Conservation (phyloP, 2,329 filamentous ascomycete genomes). For the Rhytidhysteron rufulum region DNA sequence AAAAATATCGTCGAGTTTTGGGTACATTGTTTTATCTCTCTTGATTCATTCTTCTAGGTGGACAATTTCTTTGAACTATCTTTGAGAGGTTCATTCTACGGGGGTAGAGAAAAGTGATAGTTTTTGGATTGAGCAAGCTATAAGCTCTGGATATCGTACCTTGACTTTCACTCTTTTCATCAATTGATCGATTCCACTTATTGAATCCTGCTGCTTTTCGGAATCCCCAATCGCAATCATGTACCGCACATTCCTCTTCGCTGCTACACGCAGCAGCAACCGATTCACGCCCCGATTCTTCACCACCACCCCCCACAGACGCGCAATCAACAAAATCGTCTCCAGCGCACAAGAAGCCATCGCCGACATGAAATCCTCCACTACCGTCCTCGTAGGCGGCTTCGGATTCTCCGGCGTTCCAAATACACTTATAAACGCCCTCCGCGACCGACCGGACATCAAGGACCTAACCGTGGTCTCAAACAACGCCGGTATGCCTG, state of each 20-base stretch:
- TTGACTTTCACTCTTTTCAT: too few species aligned
- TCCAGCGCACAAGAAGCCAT: conserved; percentile 36
- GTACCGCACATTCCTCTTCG: conserved; percentile 32
- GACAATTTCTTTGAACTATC: too few species aligned
- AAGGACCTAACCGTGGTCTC: conserved; percentile 66
- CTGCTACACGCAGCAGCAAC: conserved; percentile 26
- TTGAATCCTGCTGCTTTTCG: too few species aligned
- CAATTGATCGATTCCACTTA: too few species aligned
- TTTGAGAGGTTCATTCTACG: too few species aligned
- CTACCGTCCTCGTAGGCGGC: conserved; percentile 34
- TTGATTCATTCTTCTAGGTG: too few species aligned
- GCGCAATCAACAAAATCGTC: conserved; percentile 37
- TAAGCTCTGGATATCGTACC: too few species aligned
- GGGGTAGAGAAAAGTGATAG: too few species aligned
- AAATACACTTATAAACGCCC: conserved; percentile 37
- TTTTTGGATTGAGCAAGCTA: too few species aligned
- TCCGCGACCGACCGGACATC: conserved; percentile 32
- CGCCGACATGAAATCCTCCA: conserved; percentile 35
- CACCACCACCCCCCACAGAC: conserved; percentile 26
- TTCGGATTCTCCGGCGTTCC: conserved; percentile 39
- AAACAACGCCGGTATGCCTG: conserved; percentile 73
- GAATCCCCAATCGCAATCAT: too few species aligned
- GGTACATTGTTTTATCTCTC: too few species aligned
- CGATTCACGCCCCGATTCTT: conserved; percentile 30
- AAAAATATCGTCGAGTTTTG: too few species aligned